phyloP scores from a whole-genome alignment of 23 red algal genomes.

The Rhodosorus marinus region DNA sequence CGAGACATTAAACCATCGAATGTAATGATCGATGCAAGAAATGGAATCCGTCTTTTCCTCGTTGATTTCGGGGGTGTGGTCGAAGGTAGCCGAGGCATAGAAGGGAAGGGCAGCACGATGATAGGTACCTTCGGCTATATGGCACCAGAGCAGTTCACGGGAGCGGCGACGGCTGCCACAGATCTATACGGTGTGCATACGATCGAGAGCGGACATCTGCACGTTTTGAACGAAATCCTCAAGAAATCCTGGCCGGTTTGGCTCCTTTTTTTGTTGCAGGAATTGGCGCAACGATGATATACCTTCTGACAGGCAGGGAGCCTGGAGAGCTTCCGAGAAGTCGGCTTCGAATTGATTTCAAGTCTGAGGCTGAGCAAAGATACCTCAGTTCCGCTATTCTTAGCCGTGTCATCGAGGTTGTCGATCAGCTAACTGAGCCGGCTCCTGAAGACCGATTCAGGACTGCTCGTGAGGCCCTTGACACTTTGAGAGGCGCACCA shows the following conservation, averaged over 20 bases:
- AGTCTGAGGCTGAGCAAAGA: constrained; percentile 6
- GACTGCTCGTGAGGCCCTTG: constrained; percentile 12
- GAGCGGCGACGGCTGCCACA: constrained; percentile 10
- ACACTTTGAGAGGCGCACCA: constrained; percentile 7
- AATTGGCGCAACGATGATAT: constrained; percentile 27
- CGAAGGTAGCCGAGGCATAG: background rate
- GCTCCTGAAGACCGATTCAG: constrained; percentile 47
- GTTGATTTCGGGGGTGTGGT: background rate
- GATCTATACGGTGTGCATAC: constrained; percentile 44
- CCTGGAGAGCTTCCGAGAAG: constrained; percentile 12
- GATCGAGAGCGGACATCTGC: no score
- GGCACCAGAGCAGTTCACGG: constrained; percentile 30
- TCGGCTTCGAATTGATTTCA: constrained; percentile 26
- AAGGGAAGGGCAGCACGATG: constrained; percentile 1
- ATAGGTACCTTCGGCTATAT: constrained; percentile 50
- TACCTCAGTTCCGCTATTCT: background rate
- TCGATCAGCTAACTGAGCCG: constrained; percentile 32
- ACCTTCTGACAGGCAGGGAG: constrained; percentile 8
- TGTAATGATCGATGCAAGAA: constrained; percentile 13
- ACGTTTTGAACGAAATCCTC: no score
- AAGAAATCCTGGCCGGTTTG: no score
- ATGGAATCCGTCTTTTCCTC: background rate
- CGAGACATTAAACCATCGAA: constrained; percentile 36
- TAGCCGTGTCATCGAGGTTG: constrained; percentile 20
- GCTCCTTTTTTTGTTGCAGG: no score